A percentile compares a stretch with the other conserved stretches of the same genome.
Conservation (phyloP, 2,329 filamentous ascomycete genomes). For the Penicillium sp. region DNA sequence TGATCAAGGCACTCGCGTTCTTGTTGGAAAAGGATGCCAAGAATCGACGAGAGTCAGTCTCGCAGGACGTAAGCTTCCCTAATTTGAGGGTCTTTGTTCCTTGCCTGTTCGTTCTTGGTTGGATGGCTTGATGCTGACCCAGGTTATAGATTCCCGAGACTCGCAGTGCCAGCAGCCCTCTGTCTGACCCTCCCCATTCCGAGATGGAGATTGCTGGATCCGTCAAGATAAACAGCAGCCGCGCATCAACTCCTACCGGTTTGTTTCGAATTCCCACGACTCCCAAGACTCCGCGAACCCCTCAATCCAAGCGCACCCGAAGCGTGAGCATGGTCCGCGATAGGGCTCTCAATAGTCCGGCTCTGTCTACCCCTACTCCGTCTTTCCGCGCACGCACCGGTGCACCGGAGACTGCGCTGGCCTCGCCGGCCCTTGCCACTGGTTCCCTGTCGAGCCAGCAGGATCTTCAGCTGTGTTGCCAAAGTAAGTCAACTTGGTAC, state of each 20-base stretch:
- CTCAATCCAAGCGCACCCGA: not conserved
- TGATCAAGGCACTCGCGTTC: slow-evolving; percentile 3
- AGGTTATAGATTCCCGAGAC: not conserved
- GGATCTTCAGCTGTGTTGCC: not conserved
- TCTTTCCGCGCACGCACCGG: not conserved
- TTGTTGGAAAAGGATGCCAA: slow-evolving; percentile 7
- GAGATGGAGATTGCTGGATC: not conserved
- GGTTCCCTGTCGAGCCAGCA: not conserved
- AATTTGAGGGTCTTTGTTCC: not conserved
- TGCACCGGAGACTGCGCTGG: not conserved
- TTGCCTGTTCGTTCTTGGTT: not conserved
- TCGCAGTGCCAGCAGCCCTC: not conserved
- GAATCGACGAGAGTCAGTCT: not conserved
- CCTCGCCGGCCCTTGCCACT: not conserved
- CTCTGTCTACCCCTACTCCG: not conserved
- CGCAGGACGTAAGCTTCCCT: slow-evolving; percentile 2
- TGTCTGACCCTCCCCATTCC: not conserved
- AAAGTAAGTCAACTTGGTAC: not conserved
- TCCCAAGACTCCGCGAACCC: not conserved
- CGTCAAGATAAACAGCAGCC: not conserved
- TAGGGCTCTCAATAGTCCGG: not conserved
- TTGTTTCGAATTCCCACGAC: not conserved
- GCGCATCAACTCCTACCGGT: not conserved
- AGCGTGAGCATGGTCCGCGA: not conserved
- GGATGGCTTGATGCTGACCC: slow-evolving; percentile 5